Evolutionary conservation across 257 asterid genomes (phyloP).

Genomic region (Nemophila menziesii): DNA sequence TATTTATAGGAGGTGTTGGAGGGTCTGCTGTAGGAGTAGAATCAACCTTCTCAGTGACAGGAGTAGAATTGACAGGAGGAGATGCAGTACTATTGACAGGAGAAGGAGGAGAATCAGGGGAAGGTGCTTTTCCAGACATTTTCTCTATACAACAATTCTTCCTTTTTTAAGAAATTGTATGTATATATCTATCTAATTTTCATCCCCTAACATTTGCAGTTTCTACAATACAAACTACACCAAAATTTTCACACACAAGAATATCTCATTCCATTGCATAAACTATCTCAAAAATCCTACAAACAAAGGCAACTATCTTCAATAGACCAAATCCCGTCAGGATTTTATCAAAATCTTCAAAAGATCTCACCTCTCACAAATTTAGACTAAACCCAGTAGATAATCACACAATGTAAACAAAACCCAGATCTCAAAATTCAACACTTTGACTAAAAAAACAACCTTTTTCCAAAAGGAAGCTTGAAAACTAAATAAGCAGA

Average conservation of each 20-base stretch:
- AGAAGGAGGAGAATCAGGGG: slow-evolving; percentile 31
- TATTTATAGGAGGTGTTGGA: slow-evolving; percentile 18
- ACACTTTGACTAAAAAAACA: background rate
- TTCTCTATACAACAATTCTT: slow-evolving; percentile 5
- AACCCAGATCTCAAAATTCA: slow-evolving; percentile 11
- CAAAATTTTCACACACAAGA: slow-evolving; percentile 6
- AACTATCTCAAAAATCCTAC: slow-evolving; percentile 6
- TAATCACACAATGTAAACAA: slow-evolving; percentile 8
- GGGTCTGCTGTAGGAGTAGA: slow-evolving; percentile 28
- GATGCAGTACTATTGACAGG: slow-evolving; percentile 10
- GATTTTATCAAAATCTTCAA: background rate
- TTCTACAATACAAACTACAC: slow-evolving; percentile 10
- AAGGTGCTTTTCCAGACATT: slow-evolving; percentile 29
- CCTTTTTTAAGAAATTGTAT: slow-evolving; percentile 2
- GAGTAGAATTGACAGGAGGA: slow-evolving; percentile 27
- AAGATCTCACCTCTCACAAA: background rate
- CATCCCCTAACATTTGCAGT: slow-evolving; percentile 10
- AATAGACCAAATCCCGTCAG: slow-evolving; percentile 9
- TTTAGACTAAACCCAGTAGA: slow-evolving; percentile 8
- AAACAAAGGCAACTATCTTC: background rate
- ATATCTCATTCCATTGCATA: slow-evolving; percentile 2
- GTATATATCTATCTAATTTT: too few species aligned
- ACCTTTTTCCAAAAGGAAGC: background rate
- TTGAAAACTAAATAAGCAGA: slow-evolving; percentile 2
- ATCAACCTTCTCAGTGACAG: too few species aligned